Evolutionary conservation across 495 filamentous ascomycete species (phyloP).

Genomic region (Cairneyella variabilis): DNA sequence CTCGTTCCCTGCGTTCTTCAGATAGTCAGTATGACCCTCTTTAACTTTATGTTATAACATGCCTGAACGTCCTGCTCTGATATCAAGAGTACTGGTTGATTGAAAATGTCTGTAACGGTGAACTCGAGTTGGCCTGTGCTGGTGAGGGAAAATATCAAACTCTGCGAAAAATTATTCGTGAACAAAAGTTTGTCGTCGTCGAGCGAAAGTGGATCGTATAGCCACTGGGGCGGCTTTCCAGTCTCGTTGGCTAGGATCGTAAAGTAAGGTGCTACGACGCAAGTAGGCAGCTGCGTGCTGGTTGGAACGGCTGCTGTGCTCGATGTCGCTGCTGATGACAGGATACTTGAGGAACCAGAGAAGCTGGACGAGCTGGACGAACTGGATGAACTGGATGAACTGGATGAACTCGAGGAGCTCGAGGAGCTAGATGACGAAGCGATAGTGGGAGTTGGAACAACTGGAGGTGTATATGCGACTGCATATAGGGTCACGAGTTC

Average conservation of each 20-base stretch:
- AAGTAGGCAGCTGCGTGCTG: background rate
- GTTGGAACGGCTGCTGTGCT: background rate
- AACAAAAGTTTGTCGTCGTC: background rate
- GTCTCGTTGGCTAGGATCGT: background rate
- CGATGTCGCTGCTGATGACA: background rate
- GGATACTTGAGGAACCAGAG: background rate
- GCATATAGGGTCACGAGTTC: background rate
- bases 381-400: background rate
- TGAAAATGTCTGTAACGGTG: background rate
- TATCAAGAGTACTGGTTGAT: background rate
- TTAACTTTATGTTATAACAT: background rate
- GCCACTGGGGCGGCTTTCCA: background rate
- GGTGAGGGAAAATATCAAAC: background rate
- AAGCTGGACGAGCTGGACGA: background rate
- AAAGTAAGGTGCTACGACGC: background rate
- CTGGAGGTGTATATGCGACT: background rate
- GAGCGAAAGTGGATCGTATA: background rate
- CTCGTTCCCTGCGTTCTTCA: background rate
- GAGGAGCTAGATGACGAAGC: too few relatives aligned
- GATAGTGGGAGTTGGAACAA: background rate
- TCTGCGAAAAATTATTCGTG: background rate
- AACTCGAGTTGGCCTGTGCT: slow-evolving; percentile 1
- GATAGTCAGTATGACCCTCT: background rate
- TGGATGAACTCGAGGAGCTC: background rate
- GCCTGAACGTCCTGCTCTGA: background rate